Conservation (phyloP, 1,139 yeast species). For the Zygosaccharomyces pseudobailii region DNA sequence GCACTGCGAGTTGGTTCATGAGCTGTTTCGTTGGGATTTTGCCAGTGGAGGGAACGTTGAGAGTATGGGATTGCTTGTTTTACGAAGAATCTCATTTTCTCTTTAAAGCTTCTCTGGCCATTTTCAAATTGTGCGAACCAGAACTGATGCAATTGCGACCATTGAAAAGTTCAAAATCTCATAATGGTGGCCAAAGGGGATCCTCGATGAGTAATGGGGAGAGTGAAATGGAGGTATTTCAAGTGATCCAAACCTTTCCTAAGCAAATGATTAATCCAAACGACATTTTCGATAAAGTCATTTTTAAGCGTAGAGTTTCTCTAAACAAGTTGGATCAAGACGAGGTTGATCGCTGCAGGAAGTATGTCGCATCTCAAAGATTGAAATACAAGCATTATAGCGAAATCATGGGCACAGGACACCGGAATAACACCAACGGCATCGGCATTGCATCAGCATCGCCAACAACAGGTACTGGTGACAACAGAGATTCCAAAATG, state of each 20-base stretch:
- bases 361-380: slow-evolving; percentile 66
- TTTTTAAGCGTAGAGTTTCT: slow-evolving; percentile 66
- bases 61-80: slow-evolving; percentile 94
- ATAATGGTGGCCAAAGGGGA: slow-evolving; percentile 3
- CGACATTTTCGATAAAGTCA: slow-evolving; percentile 61
- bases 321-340: slow-evolving; percentile 75
- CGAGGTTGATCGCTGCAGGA: slow-evolving; percentile 71
- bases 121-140: slow-evolving; percentile 75
- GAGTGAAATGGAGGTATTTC: slow-evolving; percentile 84
- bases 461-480: slow-evolving; percentile 4
- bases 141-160: slow-evolving; percentile 42
- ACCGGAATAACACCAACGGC: slow-evolving; percentile 8
- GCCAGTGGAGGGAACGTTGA: slow-evolving; percentile 79
- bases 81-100: slow-evolving; percentile 87
- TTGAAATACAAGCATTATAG: slow-evolving; percentile 38
- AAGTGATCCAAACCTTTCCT: slow-evolving; percentile 79
- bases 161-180: slow-evolving; percentile 8
- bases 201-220: slow-evolving; percentile 25
- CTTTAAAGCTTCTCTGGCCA: slow-evolving; percentile 76
- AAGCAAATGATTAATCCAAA: slow-evolving; percentile 68
- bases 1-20: slow-evolving; percentile 98
- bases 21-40: slow-evolving; percentile 82
- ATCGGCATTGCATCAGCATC: background rate
- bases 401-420: slow-evolving; percentile 18
- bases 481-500: slow-evolving; percentile 12